Evolutionary conservation across 2,329 filamentous ascomycete genomes (phyloP), one percentile per base, ranked within the genome.

Genomic region (Ophiostoma novo-ulmi): DNA sequence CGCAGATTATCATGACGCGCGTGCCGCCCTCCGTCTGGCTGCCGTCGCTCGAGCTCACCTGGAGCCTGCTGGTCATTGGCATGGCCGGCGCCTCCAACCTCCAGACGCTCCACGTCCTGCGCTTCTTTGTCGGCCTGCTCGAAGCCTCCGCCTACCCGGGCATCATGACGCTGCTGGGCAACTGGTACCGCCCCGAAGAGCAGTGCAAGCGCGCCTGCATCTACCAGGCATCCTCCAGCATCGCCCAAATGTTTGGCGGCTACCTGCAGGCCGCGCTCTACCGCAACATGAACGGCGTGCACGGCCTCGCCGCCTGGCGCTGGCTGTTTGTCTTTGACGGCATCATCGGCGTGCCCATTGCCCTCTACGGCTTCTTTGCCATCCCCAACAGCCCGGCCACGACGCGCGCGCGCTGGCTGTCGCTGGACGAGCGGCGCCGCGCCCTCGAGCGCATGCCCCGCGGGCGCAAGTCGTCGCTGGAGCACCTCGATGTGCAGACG

Each of bases 101-200:
- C 5, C 77, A 77, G 5, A 79, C 78, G 0, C 76, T 82, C 63
- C 81, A 77, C 68, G 77, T 70, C 17, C 73, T 83, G n/a, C 79
- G 82, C 2, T 83, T 84, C 75, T 80, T 83, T 67, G 77, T 82
- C 58, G 82, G 82, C 0, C 74, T 81, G 6, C 76, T 81, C 61
- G 79, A 79, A 5, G 78, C 78, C 20, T 78, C 77, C 1, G 79
- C 80, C 31, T 82, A 80, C 72, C 80, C 79, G 3, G 78, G 78
- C 7, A 78, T 79, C 38, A 78, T 80, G 41, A 78, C 78, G 11
- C 74, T 81, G 11, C 77, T 83, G 36, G 81, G 81, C 41, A 72
- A 79, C 71, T 83, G 81, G 81, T 83, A 83, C 70, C 81, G 77
- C 0, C 80, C 80, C 0, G 75, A 75, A 13, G 82, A 83, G 72